Base-by-base conservation (phyloP, 768 basidiomycete species). In the Leccinellum luteum region DNA sequence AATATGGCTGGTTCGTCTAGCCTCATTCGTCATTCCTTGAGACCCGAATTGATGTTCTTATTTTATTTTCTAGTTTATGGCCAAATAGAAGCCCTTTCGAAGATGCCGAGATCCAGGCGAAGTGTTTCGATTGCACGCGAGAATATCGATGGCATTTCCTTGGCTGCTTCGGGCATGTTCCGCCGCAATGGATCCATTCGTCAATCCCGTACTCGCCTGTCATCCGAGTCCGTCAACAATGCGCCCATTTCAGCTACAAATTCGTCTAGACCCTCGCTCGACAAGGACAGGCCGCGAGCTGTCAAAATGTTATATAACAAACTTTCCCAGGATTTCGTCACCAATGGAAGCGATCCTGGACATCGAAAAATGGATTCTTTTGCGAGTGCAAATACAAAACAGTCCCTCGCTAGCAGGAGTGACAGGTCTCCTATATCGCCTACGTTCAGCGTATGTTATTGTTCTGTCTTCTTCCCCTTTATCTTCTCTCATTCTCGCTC, bases 101-200 rank as follows among this genome's bases (percentile, higher is more conserved):
- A 84, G 66, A 63, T 75, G 35, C 79, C 81, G 17, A 81, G 79
- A 66, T 74, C 81, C 52, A 80, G 85, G 45, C 81, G 86, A 61
- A 89, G 85, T 73, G 88, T 87, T 73, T 90, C 89, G 8, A 76
- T 87, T 67, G 75, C 84, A 69, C 81, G 80, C 60, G 85, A 86
- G 60, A 79, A 74, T 64, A 38, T 38, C 38, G 70, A 69, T 53
- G 75, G 58, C 76, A 76, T 77, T 76, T 23, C 76, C 78, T 48
- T 80, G 81, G 23, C 79, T 79, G 44, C 58, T 52, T 19, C 57
- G 48, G 60, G 56, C 17, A 44, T 65, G 6, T 61, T 58, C 35
- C 71, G 62, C 27, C 61, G 66, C 51, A 67, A 64, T 54, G 67
- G 49, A 28, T 62, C 66, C 13, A 62, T 72, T 38, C 65, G 57